Conservation (phyloP, 257 asterid genomes). For the Cinchona pubescens region DNA sequence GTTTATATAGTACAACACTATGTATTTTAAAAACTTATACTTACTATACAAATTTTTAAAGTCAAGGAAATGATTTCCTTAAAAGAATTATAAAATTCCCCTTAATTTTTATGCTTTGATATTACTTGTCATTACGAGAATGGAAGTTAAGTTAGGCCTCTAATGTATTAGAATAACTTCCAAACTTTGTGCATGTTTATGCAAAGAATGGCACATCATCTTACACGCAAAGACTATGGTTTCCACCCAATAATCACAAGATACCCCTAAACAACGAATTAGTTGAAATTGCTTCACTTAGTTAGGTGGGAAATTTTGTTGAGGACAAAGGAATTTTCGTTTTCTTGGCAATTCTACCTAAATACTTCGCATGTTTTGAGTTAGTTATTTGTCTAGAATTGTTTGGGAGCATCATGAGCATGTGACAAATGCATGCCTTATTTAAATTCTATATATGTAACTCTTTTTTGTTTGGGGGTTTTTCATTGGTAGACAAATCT, state of each 20-base stretch:
- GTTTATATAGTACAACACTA: no score
- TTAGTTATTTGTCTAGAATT: neutral
- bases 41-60: no score
- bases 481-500: no score
- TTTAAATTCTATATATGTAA: no score
- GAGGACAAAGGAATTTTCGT: neutral
- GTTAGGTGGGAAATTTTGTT: conserved; percentile 6
- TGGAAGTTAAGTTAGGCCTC: conserved; percentile 5
- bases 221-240: conserved; percentile 15
- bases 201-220: conserved; percentile 10
- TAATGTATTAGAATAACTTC: neutral
- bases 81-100: no score
- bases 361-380: neutral
- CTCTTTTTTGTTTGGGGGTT: no score
- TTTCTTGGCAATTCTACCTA: neutral
- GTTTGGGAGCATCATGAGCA: neutral
- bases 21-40: no score
- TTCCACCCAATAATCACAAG: neutral
- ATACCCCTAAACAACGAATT: neutral
- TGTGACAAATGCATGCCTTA: neutral
- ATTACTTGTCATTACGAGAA: neutral
- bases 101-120: neutral
- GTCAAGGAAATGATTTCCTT: no score
- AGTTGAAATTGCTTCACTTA: neutral
- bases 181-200: conserved; percentile 14